Base-by-base conservation (phyloP, 2,329 filamentous ascomycete species). In the Talaromyces sp. region DNA sequence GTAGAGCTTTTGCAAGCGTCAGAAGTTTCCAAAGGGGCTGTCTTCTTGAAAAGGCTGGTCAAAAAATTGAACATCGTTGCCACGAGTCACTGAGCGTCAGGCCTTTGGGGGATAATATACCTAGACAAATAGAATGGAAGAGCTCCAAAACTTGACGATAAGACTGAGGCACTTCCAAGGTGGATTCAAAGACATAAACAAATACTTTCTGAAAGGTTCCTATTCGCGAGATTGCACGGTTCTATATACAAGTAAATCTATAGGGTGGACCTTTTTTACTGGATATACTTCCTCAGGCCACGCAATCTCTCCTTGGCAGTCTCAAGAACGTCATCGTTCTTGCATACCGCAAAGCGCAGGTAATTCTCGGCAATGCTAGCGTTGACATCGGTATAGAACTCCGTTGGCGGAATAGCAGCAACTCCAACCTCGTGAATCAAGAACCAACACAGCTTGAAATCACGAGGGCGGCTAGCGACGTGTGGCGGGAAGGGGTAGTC, bases 401-500 rank as follows among this genome's bases (percentile, higher is more conserved):
- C 94, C 0, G 92, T 96, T 0, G 94, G 94, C 16, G 94, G 94
- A 57, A 99, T 97, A 8, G 93, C 92, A 2, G 94, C 94, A 24
- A 99, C 91, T 9, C 94, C 94, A 17, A 99, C 80, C 77, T 99
- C 93, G 71, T 92, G 92, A 74, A 99, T 99, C 65, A 97, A 76
- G 77, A 97, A 97, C 93, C 93, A 99, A 32, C 86, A 85, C 42
- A 99, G 83, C 80, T 96, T 90, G 77, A 97, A 99, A 72, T 99
- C 94, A 27, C 94, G 82, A 20, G 94, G 91, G 1, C 94, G 84
- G 66, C 81, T 86, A 13, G 89, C 90, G 32, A 99, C 93, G 69
- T 97, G 91, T 1, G 87, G 80, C 24, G 94, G 94, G 79, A 97
- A 97, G 0, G 87, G 83, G 72, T 97, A 99, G 69, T 86, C 86